These are phyloP conservation scores for Paraphaeosphaeria minitans DNA, from an alignment of 2,329 filamentous ascomycete species.

Conservation along the genomic window DNA sequence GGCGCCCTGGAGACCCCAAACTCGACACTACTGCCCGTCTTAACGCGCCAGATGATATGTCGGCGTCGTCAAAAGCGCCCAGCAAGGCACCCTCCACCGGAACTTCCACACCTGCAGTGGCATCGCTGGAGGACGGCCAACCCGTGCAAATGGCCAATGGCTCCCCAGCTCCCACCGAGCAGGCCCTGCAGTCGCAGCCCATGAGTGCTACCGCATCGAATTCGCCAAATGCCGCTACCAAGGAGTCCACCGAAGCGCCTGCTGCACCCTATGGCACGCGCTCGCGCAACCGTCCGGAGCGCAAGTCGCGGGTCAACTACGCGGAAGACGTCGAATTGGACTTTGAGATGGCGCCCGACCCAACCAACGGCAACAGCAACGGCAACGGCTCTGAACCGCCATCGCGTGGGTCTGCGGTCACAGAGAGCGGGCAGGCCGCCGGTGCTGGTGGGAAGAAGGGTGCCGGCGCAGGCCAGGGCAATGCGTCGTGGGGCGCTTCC, in stretches of 20 bases:
- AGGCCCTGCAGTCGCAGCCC: constrained; percentile 37
- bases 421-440: constrained; percentile 40
- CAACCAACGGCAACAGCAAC: constrained; percentile 67
- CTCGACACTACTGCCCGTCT: constrained; percentile 29
- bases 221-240: constrained; percentile 39
- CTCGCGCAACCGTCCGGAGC: constrained; percentile 82
- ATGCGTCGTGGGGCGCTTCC: constrained; percentile 45
- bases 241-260: constrained; percentile 39
- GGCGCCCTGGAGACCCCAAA: constrained; percentile 37
- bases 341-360: constrained; percentile 69
- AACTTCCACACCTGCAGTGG: constrained; percentile 40
- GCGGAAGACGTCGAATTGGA: constrained; percentile 94
- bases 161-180: constrained; percentile 34
- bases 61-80: constrained; percentile 36
- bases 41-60: constrained; percentile 31
- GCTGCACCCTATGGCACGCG: constrained; percentile 85
- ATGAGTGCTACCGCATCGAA: constrained; percentile 32
- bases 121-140: constrained; percentile 30
- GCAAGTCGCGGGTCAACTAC: constrained; percentile 82
- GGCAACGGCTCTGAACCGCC: constrained; percentile 53
- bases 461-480: constrained; percentile 47
- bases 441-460: constrained; percentile 46
- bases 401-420: constrained; percentile 42
- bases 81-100: constrained; percentile 45
- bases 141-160: constrained; percentile 31